Evolutionary conservation across 805 yeast species (phyloP).

Genomic region (Candida argentea): DNA sequence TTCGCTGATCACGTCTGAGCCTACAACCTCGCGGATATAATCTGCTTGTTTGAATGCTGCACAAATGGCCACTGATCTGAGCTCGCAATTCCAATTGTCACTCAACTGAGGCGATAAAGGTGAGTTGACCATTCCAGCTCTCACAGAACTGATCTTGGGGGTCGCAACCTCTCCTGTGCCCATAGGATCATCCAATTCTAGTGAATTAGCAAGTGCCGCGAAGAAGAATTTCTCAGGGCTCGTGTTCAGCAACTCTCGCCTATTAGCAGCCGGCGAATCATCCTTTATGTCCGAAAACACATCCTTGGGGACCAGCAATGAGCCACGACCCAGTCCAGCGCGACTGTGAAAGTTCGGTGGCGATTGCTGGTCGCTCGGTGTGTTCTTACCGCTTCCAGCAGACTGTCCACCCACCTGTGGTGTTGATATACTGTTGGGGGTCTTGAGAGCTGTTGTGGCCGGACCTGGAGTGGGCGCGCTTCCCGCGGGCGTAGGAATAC

Average conservation of each 20-base stretch:
- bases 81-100: slow-evolving; percentile 32
- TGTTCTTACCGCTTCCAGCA: slow-evolving; percentile 29
- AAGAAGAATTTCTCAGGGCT: slow-evolving; percentile 42
- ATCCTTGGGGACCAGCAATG: slow-evolving; percentile 10
- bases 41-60: slow-evolving; percentile 39
- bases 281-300: slow-evolving; percentile 14
- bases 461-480: slow-evolving; percentile 29
- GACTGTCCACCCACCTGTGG: slow-evolving; percentile 30
- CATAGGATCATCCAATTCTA: slow-evolving; percentile 35
- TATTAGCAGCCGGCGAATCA: slow-evolving; percentile 33
- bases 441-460: slow-evolving; percentile 28
- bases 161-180: slow-evolving; percentile 18
- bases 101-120: slow-evolving; percentile 29
- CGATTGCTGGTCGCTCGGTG: slow-evolving; percentile 30
- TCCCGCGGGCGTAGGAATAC: slow-evolving; percentile 26
- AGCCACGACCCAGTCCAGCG: slow-evolving; percentile 3
- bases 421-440: slow-evolving; percentile 34
- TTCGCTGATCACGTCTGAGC: slow-evolving; percentile 8
- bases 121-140: slow-evolving; percentile 12
- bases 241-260: slow-evolving; percentile 35
- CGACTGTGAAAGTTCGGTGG: slow-evolving; percentile 17
- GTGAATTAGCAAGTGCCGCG: slow-evolving; percentile 40
- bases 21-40: slow-evolving; percentile 23
- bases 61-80: slow-evolving; percentile 34
- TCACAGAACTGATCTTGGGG: slow-evolving; percentile 14